These are phyloP conservation scores for Leishmania major DNA, from an alignment of 208 protist genomes.

Conservation along the genomic window DNA sequence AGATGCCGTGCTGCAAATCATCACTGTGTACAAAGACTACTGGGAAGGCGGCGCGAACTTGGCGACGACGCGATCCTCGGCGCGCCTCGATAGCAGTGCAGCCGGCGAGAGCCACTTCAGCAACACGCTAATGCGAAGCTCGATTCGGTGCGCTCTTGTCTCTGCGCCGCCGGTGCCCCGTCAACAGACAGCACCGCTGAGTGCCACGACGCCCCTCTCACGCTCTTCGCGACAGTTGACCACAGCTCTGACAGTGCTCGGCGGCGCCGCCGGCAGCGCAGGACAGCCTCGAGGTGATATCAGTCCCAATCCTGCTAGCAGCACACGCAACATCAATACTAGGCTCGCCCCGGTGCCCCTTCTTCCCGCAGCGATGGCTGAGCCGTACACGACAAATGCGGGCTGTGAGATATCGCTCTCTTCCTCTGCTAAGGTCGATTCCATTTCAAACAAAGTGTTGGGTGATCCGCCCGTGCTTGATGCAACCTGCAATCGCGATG, in stretches of 20 bases:
- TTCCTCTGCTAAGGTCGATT: background rate
- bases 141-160: constrained; percentile 21
- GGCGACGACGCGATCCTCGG: background rate
- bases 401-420: constrained; percentile 8
- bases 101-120: constrained; percentile 1
- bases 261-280: constrained; percentile 1
- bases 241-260: background rate
- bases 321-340: background rate
- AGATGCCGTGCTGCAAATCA: constrained; percentile 77
- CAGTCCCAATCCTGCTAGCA: background rate
- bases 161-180: constrained; percentile 7
- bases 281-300: constrained; percentile 1
- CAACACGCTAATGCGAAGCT: constrained; percentile 16
- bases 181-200: constrained; percentile 1
- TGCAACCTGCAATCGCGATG: constrained; percentile 19
- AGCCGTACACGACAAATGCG: constrained; percentile 11
- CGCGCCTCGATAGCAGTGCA: background rate
- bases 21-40: constrained; percentile 67
- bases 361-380: background rate
- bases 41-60: constrained; percentile 17
- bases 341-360: background rate
- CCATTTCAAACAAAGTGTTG: background rate
- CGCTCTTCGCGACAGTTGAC: constrained; percentile 10
- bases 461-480: constrained; percentile 31
- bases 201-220: constrained; percentile 1